phyloP scores from a whole-genome alignment of 208 protist genomes.

The Crithidia mellificae region DNA sequence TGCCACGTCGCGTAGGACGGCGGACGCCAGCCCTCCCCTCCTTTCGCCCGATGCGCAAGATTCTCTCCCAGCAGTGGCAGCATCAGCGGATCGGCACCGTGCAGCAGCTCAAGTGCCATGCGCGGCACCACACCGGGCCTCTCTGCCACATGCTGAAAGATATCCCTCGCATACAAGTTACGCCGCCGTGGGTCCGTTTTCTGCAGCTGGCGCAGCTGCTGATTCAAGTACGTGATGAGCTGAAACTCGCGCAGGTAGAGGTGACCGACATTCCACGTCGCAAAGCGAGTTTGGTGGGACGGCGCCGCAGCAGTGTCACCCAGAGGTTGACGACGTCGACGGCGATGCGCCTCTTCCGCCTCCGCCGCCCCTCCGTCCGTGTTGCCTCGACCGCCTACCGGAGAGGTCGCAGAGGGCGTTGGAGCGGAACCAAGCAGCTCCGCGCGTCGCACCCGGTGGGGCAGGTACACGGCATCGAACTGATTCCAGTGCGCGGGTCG shows the following conservation, averaged over 20 bases:
- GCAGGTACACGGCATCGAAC: slow-evolving; percentile 28
- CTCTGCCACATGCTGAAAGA: background rate
- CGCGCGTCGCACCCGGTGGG: background rate
- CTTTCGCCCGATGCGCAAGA: background rate
- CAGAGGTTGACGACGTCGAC: too few species aligned
- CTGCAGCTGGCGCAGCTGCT: slow-evolving; percentile 11
- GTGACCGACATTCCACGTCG: slow-evolving; percentile 21
- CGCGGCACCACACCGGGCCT: slow-evolving; percentile 5
- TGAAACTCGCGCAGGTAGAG: slow-evolving; percentile 22
- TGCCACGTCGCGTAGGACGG: slow-evolving; percentile 1
- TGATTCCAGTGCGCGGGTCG: slow-evolving; percentile 15
- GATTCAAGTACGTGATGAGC: slow-evolving; percentile 24
- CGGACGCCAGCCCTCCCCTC: slow-evolving; percentile 9
- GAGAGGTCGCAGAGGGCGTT: background rate
- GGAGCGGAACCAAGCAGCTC: background rate
- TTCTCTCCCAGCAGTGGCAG: slow-evolving; percentile 14
- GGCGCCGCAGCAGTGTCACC: too few species aligned
- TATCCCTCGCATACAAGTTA: too few species aligned
- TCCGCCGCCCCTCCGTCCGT: too few species aligned
- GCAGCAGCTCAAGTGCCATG: slow-evolving; percentile 15
- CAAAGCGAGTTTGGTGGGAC: background rate
- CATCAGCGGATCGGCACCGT: slow-evolving; percentile 19
- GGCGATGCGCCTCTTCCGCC: too few species aligned
- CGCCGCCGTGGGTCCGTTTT: background rate
- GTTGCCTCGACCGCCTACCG: background rate